Evolutionary conservation across 371 early-diverging fungal species (phyloP), one percentile per base, ranked within the genome.

Genomic region (Haplosporangium sp.): DNA sequence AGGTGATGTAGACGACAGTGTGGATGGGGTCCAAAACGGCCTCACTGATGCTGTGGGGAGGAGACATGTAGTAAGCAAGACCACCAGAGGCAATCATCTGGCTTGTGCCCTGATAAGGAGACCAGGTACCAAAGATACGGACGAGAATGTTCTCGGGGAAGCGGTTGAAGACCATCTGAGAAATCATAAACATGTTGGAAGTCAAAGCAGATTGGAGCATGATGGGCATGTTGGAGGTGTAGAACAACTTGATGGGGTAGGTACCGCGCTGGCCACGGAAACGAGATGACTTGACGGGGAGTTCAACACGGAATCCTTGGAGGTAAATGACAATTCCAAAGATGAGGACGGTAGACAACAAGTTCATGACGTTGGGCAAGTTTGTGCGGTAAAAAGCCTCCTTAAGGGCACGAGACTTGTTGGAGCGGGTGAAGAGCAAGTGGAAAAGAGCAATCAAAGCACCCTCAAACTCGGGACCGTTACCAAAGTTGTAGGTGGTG

Each of bases 151-250:
- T 97, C 53, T 96, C 92, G 4, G 99, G 98, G 90, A 97, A 99
- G 67, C 96, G 92, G 84, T 91, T 94, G 91, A 92, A 98, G 57
- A 99, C 91, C 84, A 98, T 90, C 88, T 98, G 98, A 19, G 99
- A 98, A 82, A 99, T 90, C 87, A 98, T 92, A 86, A 96, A 98
- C 74, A 98, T 88, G 84, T 99, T 95, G 81, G 98, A 95, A 56
- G 96, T 93, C 72, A 99, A 89, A 60, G 99, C 96, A 45, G 98
- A 97, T 88, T 99, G 99, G 69, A 99, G 92, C 96, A 99, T 99
- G 82, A 99, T 96, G 63, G 99, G 99, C 97, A 98, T 99, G 90
- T 97, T 99, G 82, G 99, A 98, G 55, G 99, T 98, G 90, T 99
- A 99, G 86, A 99, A 98, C 63, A 99, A 89, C 90, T 99, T 99